Evolutionary conservation across 768 basidiomycete species (phyloP).

Genomic region (Tricholoma sp.): DNA sequence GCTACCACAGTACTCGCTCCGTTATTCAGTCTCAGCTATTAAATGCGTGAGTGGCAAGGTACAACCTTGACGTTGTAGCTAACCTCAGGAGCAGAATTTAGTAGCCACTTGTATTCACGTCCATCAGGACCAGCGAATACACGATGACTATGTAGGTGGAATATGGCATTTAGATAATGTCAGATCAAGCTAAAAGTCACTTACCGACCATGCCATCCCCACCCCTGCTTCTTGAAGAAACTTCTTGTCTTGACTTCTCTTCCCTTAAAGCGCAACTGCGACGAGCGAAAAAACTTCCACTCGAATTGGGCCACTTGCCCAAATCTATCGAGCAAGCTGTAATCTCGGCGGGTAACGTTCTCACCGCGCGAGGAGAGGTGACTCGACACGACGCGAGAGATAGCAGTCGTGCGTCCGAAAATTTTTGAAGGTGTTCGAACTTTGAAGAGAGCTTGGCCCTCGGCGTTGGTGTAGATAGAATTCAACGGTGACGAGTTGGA

Average conservation of each 20-base stretch:
- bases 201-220: constrained; percentile 18
- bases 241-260: constrained; percentile 17
- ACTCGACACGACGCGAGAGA: constrained; percentile 10
- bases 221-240: constrained; percentile 21
- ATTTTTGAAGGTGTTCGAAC: constrained; percentile 14
- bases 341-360: not conserved
- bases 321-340: constrained; percentile 6
- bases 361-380: not conserved
- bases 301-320: constrained; percentile 17
- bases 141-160: constrained; percentile 13
- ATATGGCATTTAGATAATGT: not conserved
- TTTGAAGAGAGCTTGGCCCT: constrained; percentile 21
- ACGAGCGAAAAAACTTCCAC: constrained; percentile 19
- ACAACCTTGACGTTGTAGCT: not conserved
- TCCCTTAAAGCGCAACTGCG: constrained; percentile 12
- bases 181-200: not conserved
- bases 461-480: constrained; percentile 15
- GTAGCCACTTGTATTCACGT: constrained; percentile 19
- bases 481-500: constrained; percentile 16
- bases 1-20: constrained; percentile 14
- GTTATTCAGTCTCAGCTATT: constrained; percentile 13
- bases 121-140: constrained; percentile 20
- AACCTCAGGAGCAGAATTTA: constrained; percentile 15
- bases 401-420: constrained; percentile 16
- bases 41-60: not conserved